Base-by-base conservation (phyloP, 805 yeast species). In the Wickerhamiella australiensis region DNA sequence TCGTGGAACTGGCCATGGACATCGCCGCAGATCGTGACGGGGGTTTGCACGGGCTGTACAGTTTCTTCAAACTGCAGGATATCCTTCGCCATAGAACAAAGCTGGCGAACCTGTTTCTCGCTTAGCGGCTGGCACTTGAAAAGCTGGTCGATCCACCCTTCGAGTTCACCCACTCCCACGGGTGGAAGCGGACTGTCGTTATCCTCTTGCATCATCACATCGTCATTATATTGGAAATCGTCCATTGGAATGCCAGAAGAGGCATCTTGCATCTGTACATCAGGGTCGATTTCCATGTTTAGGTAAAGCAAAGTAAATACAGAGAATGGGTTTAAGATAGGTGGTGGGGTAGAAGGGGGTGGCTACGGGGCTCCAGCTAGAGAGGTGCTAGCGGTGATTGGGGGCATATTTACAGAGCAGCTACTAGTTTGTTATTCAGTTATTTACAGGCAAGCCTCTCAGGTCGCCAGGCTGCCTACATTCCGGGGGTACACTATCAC, bases 1-100 rank as follows among this genome's bases (percentile, higher is more conserved):
- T 88, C 96, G 68, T 88, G 96, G 65, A 88, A 88, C 69, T 88
- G 96, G 40, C 96, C 96, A 64, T 88, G 96, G 46, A 88, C 94
- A 68, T 88, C 96, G 58, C 96, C 96, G 71, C 96, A 88, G 56
- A 88, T 87, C 25, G 96, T 88, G 44, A 88, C 96, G 11, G 97
- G 97, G 6, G 88, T 94, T 55, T 78, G 79, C 45, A 88, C 95
- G 2, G 96, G 96, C 69, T 87, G 95, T 45, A 88, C 96, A 63
- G 88, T 88, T 59, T 85, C 88, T 69, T 88, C 96, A 58, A 79
- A 81, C 65, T 85, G 94, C 59, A 88, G 70, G 29, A 87, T 92
- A 57, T 88, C 96, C 52, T 82, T 79, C 29, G 95, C 95, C 95
- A 86, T 85, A 54, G 78, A 79, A 65, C 96, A 87, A 56, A 87